Conservation (phyloP, 257 asterid genomes). For the Forsythia viridissima region DNA sequence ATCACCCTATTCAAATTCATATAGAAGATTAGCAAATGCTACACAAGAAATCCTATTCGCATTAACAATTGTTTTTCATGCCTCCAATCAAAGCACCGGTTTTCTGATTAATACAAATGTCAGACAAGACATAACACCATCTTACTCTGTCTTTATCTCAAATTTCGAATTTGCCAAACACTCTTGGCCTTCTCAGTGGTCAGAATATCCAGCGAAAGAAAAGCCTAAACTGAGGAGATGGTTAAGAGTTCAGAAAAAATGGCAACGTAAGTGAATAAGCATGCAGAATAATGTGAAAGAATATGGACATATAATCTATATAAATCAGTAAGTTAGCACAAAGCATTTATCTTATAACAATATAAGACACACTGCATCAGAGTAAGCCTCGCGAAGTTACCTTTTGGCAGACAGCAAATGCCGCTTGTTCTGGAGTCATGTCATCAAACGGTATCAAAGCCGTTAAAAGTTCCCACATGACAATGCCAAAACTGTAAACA, state of each 20-base stretch:
- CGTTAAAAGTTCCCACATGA: constrained; percentile 91
- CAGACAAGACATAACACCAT: not conserved
- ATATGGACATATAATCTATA: not conserved
- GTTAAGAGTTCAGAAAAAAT: no score
- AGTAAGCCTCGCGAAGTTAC: constrained; percentile 34
- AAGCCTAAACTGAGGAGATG: no score
- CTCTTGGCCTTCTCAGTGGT: no score
- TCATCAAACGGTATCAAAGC: constrained; percentile 87
- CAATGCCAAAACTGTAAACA: constrained; percentile 87
- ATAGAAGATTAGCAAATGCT: no score
- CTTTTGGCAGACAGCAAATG: constrained; percentile 98
- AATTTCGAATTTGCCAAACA: not conserved
- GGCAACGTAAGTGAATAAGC: no score
- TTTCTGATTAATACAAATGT: no score
- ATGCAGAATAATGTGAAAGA: not conserved
- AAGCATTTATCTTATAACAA: not conserved
- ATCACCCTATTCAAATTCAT: no score
- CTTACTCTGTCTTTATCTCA: not conserved
- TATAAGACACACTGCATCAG: not conserved
- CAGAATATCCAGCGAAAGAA: no score
- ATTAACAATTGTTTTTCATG: no score
- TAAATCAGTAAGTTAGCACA: not conserved
- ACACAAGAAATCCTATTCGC: no score
- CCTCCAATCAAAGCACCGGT: no score
- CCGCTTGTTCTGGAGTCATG: constrained; percentile 98